Evolutionary conservation across 352 stramenopile genomes (phyloP).

Genomic region (Phytophthora ohioensis): DNA sequence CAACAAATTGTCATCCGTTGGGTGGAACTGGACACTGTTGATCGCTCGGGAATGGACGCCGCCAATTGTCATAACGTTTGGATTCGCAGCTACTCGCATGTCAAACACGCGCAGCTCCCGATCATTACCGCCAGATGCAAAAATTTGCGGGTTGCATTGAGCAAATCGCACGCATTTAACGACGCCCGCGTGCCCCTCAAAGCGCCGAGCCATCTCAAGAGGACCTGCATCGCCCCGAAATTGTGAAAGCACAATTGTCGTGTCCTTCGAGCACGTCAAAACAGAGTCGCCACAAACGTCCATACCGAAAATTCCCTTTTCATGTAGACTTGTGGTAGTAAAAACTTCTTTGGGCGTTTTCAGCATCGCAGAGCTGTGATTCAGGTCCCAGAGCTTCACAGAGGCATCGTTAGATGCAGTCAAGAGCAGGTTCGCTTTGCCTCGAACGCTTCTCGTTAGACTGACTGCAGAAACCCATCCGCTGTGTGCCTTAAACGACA

Average conservation of each 20-base stretch:
- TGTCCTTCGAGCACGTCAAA: slow-evolving; percentile 65
- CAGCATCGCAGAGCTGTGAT: slow-evolving; percentile 38
- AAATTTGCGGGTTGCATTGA: slow-evolving; percentile 20
- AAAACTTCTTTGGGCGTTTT: slow-evolving; percentile 42
- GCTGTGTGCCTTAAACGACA: slow-evolving; percentile 63
- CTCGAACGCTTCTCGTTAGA: slow-evolving; percentile 40
- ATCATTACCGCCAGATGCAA: slow-evolving; percentile 64
- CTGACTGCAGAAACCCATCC: slow-evolving; percentile 64
- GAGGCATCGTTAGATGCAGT: slow-evolving; percentile 60
- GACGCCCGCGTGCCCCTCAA: slow-evolving; percentile 50
- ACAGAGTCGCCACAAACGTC: slow-evolving; percentile 44
- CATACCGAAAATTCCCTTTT: slow-evolving; percentile 60
- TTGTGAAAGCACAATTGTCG: slow-evolving; percentile 43
- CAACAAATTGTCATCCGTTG: slow-evolving; percentile 50
- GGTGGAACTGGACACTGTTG: slow-evolving; percentile 69
- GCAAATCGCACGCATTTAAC: slow-evolving; percentile 61
- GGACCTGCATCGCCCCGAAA: slow-evolving; percentile 32
- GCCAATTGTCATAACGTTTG: slow-evolving; percentile 16
- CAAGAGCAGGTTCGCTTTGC: slow-evolving; percentile 47
- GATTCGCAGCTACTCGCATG: slow-evolving; percentile 12
- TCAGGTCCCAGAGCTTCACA: slow-evolving; percentile 67
- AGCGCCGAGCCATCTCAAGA: slow-evolving; percentile 36
- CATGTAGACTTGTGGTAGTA: slow-evolving; percentile 42
- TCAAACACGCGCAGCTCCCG: slow-evolving; percentile 56
- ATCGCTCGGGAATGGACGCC: slow-evolving; percentile 50